phyloP scores from a whole-genome alignment of 805 yeast genomes.

The Yarrowia sp. region DNA sequence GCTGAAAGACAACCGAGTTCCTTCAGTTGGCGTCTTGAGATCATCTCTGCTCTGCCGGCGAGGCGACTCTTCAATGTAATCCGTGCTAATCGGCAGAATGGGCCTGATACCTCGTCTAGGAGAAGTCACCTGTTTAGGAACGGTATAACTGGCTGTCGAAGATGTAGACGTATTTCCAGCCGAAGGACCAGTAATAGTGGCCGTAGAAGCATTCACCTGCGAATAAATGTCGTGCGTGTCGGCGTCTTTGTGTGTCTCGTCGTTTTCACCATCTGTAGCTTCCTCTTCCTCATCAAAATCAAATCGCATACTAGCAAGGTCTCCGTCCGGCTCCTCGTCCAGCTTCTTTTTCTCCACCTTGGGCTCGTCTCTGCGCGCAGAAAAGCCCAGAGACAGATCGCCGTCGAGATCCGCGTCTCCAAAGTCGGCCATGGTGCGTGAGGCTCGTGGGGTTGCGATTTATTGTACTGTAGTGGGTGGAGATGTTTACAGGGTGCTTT shows the following conservation, averaged over 20 bases:
- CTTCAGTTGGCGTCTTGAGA: neutral
- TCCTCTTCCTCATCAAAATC: slow-evolving; percentile 14
- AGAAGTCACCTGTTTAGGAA: slow-evolving; percentile 2
- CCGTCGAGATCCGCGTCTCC: slow-evolving; percentile 36
- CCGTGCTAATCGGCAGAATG: slow-evolving; percentile 24
- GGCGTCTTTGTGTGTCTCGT: neutral
- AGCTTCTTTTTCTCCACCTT: slow-evolving; percentile 21
- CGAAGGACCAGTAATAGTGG: slow-evolving; percentile 8
- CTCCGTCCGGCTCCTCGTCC: slow-evolving; percentile 32
- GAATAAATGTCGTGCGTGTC: slow-evolving; percentile 11
- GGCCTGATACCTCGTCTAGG: slow-evolving; percentile 23
- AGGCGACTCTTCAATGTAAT: slow-evolving; percentile 17
- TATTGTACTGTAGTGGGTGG: no score
- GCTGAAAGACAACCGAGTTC: neutral
- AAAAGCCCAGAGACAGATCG: slow-evolving; percentile 20
- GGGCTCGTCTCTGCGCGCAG: slow-evolving; percentile 6
- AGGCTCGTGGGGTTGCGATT: no score
- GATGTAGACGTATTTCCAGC: neutral
- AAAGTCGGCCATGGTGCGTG: slow-evolving; percentile 26
- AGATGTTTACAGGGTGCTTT: no score
- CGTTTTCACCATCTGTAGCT: no score
- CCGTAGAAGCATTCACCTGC: slow-evolving; percentile 8
- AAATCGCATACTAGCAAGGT: slow-evolving; percentile 35
- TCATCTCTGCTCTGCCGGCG: slow-evolving; percentile 4
- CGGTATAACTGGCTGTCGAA: neutral